These are phyloP conservation scores for Hirschfeldia incana DNA, from an alignment of 345 rosid species.

Conservation along the genomic window DNA sequence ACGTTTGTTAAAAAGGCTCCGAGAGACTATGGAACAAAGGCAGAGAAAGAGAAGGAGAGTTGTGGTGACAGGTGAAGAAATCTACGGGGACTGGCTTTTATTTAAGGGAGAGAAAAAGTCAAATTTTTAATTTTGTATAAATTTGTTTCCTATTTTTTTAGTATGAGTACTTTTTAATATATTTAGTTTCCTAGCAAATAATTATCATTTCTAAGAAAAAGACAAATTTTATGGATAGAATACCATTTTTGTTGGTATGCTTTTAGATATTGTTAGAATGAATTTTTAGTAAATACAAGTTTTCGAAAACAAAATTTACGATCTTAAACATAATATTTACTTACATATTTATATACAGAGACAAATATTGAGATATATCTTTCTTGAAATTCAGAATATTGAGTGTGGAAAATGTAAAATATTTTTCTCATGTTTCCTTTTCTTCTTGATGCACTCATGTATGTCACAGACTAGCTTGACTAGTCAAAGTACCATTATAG, in stretches of 20 bases:
- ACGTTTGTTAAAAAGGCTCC: constrained; percentile 24
- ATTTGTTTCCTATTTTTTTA: constrained; percentile 11
- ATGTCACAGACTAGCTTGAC: constrained; percentile 26
- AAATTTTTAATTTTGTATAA: constrained; percentile 33
- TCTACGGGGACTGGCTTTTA: constrained; percentile 39
- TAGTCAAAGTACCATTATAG: constrained; percentile 24
- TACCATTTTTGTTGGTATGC: neutral
- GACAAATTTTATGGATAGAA: constrained; percentile 1
- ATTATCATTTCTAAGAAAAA: neutral
- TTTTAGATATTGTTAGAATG: neutral
- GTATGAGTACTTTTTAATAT: neutral
- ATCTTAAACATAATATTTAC: neutral
- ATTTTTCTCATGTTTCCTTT: neutral
- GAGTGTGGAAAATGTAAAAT: constrained; percentile 11
- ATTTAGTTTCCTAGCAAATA: neutral
- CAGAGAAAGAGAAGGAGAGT: constrained; percentile 20
- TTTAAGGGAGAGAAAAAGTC: constrained; percentile 45
- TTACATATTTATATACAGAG: neutral
- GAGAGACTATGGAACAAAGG: constrained; percentile 21
- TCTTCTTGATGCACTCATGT: constrained; percentile 25
- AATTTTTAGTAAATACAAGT: neutral
- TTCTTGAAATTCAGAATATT: constrained; percentile 16
- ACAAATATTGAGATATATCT: constrained; percentile 10
- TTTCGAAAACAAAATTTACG: neutral
- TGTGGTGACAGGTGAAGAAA: constrained; percentile 39